Conservation (phyloP, 2,329 filamentous ascomycete genomes). For the Penicillium hordei region DNA sequence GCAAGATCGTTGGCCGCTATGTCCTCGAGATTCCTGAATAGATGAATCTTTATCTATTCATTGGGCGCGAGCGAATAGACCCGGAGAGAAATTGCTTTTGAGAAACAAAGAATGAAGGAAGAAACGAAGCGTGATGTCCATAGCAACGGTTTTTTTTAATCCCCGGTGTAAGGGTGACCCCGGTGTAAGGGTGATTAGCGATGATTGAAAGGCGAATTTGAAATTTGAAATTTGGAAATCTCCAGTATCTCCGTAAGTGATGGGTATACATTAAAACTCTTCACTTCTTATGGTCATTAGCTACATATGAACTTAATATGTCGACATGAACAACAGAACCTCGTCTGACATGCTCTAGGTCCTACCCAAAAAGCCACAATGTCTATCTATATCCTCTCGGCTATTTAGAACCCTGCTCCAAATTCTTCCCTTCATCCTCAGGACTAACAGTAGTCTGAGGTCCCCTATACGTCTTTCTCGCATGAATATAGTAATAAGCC, state of each 20-base stretch:
- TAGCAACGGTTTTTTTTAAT: not conserved
- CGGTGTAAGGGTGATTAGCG: not conserved
- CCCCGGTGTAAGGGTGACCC: not conserved
- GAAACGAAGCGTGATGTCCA: not conserved
- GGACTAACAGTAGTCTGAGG: slow-evolving; percentile 57
- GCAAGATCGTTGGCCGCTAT: slow-evolving; percentile 45
- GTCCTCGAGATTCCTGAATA: slow-evolving; percentile 47
- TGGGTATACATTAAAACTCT: not conserved
- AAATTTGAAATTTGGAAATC: not conserved
- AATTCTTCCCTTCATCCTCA: slow-evolving; percentile 19
- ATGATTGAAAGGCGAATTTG: not conserved
- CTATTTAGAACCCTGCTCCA: not conserved
- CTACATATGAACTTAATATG: not conserved
- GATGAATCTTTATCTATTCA: not conserved
- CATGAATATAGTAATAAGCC: slow-evolving; percentile 57
- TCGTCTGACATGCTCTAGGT: not conserved
- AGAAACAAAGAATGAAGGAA: not conserved
- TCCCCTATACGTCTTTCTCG: slow-evolving; percentile 60
- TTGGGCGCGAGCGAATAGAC: not conserved
- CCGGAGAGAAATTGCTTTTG: not conserved
- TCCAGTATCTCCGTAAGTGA: not conserved
- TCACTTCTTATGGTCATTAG: not conserved
- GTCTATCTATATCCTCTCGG: not conserved
- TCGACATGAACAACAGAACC: not conserved
- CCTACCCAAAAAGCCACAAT: not conserved